phyloP scores from a whole-genome alignment of 2,329 filamentous ascomycete genomes.

The Clonostachys rhizophaga region DNA sequence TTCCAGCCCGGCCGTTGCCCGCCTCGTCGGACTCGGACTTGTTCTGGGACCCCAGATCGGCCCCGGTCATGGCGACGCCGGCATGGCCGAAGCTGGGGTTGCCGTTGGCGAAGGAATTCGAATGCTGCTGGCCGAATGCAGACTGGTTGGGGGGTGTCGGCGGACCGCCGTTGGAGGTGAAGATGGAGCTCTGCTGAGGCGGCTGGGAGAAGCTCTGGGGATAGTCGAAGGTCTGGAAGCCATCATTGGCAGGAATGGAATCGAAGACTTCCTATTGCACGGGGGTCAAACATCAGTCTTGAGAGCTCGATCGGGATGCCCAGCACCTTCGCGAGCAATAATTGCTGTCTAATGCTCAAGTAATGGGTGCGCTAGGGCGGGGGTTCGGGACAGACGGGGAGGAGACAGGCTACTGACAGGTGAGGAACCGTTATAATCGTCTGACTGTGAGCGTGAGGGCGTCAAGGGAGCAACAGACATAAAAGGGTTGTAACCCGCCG shows the following conservation, averaged over 20 bases:
- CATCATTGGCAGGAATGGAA: conserved; percentile 28
- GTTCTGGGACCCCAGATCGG: conserved; percentile 15
- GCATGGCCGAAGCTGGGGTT: conserved; percentile 6
- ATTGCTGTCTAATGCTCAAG: neutral
- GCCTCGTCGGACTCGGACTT: conserved; percentile 25
- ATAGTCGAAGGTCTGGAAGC: conserved; percentile 7
- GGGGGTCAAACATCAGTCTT: neutral
- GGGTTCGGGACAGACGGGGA: conserved; percentile 2
- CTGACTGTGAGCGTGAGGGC: conserved; percentile 51
- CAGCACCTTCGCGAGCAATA: neutral
- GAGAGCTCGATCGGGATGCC: neutral
- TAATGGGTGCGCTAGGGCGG: neutral
- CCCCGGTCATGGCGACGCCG: conserved; percentile 3
- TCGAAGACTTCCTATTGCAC: conserved; percentile 46
- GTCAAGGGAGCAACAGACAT: conserved; percentile 40
- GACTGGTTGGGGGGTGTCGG: neutral
- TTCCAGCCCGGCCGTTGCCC: conserved; percentile 26
- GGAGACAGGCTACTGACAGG: conserved; percentile 37
- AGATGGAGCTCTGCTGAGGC: neutral
- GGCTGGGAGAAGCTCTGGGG: neutral
- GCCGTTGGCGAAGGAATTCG: neutral
- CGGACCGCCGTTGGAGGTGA: neutral
- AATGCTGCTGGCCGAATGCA: neutral
- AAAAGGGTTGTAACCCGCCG: conserved; percentile 35
- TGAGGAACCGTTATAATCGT: conserved; percentile 51